Base-by-base conservation (phyloP, 2,329 filamentous ascomycete species). In the Fusarium keratoplasticum region DNA sequence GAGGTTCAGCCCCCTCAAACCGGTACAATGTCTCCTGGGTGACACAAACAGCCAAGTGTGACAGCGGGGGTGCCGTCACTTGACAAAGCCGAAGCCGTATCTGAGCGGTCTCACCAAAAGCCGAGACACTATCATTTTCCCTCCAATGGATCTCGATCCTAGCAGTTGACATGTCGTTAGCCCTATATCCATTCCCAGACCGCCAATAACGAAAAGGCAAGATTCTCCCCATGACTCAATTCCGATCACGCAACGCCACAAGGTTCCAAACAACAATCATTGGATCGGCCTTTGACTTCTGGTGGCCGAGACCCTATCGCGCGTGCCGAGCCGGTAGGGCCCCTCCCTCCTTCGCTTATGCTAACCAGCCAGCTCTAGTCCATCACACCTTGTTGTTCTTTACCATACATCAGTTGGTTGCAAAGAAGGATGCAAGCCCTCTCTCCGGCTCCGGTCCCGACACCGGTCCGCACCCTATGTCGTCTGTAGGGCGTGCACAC, bases 181-280 rank as follows among this genome's bases (percentile, higher is more conserved):
- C 5, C 7, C 16, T 11, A 38, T 25, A 27, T 20, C 11, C 13
- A 10, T 10, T 36, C 14, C 22, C 14, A 47, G 42, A 47, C 42
- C 42, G 42, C 44, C 44, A 50, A 50, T 50, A n/a, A 31, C 29
- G 8, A 31, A 9, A 9, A 50, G 42, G 22, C 5, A 47, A 20
- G 40, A 40, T 20, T 55, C 10, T 13, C 58, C 27, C 22, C n/a
- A 29, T 61, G 66, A 71, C 52, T 70, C 61, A 14, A 14, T 42
- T 59, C 61, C 47, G 52, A 74, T 75, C 55, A 59, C 72, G 65
- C 72, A 75, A 47, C 60, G 69, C 72, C 69, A 75, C 66, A 11
- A 42, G 11, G 13, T 55, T 20, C 18, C 11, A 33, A 11, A 25
- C 29, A 57, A 36, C 2, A 27, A 38, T 18, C 22, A 58, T 58